phyloP scores from a whole-genome alignment of 768 basidiomycete genomes.

The Hygrophorus pudorinus region DNA sequence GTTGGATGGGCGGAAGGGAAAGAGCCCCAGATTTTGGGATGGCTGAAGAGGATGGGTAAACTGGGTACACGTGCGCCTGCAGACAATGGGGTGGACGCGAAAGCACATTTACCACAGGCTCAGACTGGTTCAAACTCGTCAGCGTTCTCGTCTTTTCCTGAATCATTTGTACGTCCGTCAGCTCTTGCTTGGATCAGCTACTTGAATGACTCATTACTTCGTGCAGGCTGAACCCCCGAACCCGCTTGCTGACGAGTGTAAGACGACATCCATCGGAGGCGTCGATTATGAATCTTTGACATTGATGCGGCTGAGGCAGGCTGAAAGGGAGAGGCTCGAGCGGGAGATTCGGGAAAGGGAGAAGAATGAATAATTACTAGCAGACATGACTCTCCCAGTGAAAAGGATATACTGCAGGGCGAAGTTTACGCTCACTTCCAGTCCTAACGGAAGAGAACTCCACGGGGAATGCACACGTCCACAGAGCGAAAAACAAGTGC shows the following conservation, averaged over 20 bases:
- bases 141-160: constrained; percentile 56
- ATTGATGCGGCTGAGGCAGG: constrained; percentile 71
- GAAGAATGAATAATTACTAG: constrained; percentile 19
- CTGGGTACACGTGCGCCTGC: constrained; percentile 24
- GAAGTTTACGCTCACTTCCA: too few relatives aligned
- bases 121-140: constrained; percentile 19
- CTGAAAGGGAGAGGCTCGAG: constrained; percentile 69
- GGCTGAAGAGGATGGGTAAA: constrained; percentile 66
- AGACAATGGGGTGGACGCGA: constrained; percentile 4
- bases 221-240: constrained; percentile 20
- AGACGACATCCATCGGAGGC: constrained; percentile 22
- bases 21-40: constrained; percentile 63
- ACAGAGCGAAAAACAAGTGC: too few relatives aligned
- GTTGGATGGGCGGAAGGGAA: constrained; percentile 65
- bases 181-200: background rate
- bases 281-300: constrained; percentile 76
- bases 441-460: too few relatives aligned
- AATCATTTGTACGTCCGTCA: constrained; percentile 35
- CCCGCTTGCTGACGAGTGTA: constrained; percentile 8
- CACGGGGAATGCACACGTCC: too few relatives aligned
- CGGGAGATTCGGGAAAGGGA: constrained; percentile 60
- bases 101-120: constrained; percentile 21
- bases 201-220: constrained; percentile 6
- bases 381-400: too few relatives aligned
- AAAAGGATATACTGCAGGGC: too few relatives aligned